Conservation (phyloP, 345 rosid species). For the Ricinus communis region DNA sequence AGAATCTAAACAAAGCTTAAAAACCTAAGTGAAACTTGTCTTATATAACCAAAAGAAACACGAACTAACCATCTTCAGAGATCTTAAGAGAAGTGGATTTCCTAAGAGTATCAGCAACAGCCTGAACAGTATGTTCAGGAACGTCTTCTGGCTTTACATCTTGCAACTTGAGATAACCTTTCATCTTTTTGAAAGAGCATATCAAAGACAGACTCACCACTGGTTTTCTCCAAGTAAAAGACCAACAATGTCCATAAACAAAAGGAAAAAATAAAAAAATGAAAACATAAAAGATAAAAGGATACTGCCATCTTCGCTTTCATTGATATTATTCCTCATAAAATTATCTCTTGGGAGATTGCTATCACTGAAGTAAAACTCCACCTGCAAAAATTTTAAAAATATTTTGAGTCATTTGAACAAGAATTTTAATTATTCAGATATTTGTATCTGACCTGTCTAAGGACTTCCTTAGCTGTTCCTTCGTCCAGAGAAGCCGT, state of each 20-base stretch:
- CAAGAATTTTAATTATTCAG: background rate
- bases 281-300: constrained; percentile 13
- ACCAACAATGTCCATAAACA: constrained; percentile 10
- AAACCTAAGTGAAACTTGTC: too few relatives aligned
- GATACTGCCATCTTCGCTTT: constrained; percentile 85
- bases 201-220: constrained; percentile 90
- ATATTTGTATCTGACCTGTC: constrained; percentile 50
- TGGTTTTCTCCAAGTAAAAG: constrained; percentile 41
- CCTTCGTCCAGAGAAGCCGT: constrained; percentile 57
- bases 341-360: constrained; percentile 83
- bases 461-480: constrained; percentile 63
- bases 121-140: constrained; percentile 66
- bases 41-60: too few relatives aligned
- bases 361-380: constrained; percentile 94
- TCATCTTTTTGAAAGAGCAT: constrained; percentile 91
- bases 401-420: too few relatives aligned
- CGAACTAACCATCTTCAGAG: constrained; percentile 87
- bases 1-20: background rate
- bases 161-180: constrained; percentile 63
- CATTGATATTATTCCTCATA: constrained; percentile 55
- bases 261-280: background rate
- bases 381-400: too few relatives aligned
- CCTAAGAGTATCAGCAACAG: constrained; percentile 78
- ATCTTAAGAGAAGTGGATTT: constrained; percentile 68
- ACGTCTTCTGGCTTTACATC: constrained; percentile 67